phyloP scores from a whole-genome alignment of 1,284 basidiomycete genomes.

The Heterobasidion parviporum region DNA sequence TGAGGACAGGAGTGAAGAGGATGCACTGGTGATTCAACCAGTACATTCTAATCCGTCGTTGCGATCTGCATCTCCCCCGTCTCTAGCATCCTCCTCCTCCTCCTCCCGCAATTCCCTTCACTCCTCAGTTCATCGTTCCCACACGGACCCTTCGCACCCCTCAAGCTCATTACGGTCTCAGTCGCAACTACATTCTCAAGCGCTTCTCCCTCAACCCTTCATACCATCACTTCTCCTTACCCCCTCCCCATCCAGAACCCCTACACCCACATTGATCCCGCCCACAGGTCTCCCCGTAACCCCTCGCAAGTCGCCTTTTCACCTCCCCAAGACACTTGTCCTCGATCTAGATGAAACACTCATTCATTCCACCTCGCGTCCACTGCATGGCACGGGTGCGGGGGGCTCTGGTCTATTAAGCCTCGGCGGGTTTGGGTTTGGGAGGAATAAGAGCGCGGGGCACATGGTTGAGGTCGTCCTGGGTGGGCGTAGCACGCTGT shows the following conservation, averaged over 20 bases:
- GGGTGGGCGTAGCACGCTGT: conserved; percentile 83
- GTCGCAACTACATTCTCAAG: background rate
- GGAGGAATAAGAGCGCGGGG: conserved; percentile 63
- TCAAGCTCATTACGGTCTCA: conserved; percentile 1
- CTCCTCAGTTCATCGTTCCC: conserved; percentile 7
- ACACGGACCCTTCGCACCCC: conserved; percentile 7
- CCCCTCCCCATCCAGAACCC: conserved; percentile 20
- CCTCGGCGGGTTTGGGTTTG: conserved; percentile 40
- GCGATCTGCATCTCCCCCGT: background rate
- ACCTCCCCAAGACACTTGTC: conserved; percentile 84
- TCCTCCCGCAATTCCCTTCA: background rate
- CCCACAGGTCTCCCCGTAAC: conserved; percentile 41
- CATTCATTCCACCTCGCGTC: conserved; percentile 92
- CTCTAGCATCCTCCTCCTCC: background rate
- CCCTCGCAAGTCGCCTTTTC: conserved; percentile 61
- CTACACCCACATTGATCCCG: conserved; percentile 22
- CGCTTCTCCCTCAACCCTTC: background rate
- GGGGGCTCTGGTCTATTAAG: conserved; percentile 58
- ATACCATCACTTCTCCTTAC: conserved; percentile 14
- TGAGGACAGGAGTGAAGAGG: background rate
- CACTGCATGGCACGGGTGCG: conserved; percentile 31
- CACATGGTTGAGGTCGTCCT: conserved; percentile 96
- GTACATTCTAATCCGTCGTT: background rate
- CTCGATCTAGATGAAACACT: conserved; percentile 97
- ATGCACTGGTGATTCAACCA: background rate